Evolutionary conservation across 2,329 filamentous ascomycete genomes (phyloP).

Genomic region (Fusarium aywerte): DNA sequence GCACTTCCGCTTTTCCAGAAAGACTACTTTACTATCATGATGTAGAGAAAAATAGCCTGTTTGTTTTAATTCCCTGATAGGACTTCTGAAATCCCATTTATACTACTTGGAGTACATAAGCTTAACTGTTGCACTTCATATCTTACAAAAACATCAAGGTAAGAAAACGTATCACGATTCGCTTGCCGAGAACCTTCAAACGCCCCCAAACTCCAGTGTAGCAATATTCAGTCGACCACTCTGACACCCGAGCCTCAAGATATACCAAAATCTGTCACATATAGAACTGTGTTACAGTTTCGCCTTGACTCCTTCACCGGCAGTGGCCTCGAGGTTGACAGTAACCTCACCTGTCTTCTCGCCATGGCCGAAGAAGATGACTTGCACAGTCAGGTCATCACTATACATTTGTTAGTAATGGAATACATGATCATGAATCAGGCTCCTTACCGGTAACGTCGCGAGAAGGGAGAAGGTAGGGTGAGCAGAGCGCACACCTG

Average conservation of each 20-base stretch:
- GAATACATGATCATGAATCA: not conserved
- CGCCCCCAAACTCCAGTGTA: slow-evolving; percentile 40
- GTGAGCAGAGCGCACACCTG: slow-evolving; percentile 94
- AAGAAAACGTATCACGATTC: slow-evolving; percentile 11
- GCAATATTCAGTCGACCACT: not conserved
- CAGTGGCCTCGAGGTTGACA: slow-evolving; percentile 88
- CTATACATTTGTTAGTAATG: slow-evolving; percentile 56
- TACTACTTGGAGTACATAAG: slow-evolving; percentile 3
- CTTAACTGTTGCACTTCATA: slow-evolving; percentile 1
- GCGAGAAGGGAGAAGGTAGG: slow-evolving; percentile 87
- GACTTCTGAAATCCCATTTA: not conserved
- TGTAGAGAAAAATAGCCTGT: not conserved
- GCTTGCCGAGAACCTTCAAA: slow-evolving; percentile 31
- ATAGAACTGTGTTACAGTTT: slow-evolving; percentile 51
- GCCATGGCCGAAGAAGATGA: slow-evolving; percentile 95
- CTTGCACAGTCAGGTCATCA: slow-evolving; percentile 95
- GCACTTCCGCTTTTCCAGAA: not conserved
- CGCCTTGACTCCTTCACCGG: slow-evolving; percentile 55
- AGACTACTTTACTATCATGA: not conserved
- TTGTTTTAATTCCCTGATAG: not conserved
- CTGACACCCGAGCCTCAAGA: not conserved
- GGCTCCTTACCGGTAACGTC: slow-evolving; percentile 79
- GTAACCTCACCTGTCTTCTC: slow-evolving; percentile 80
- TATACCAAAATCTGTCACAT: not conserved
- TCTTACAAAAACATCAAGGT: slow-evolving; percentile 19